These are phyloP conservation scores for Wallemia hederae DNA, from an alignment of 1,284 basidiomycete species.

Conservation along the genomic window DNA sequence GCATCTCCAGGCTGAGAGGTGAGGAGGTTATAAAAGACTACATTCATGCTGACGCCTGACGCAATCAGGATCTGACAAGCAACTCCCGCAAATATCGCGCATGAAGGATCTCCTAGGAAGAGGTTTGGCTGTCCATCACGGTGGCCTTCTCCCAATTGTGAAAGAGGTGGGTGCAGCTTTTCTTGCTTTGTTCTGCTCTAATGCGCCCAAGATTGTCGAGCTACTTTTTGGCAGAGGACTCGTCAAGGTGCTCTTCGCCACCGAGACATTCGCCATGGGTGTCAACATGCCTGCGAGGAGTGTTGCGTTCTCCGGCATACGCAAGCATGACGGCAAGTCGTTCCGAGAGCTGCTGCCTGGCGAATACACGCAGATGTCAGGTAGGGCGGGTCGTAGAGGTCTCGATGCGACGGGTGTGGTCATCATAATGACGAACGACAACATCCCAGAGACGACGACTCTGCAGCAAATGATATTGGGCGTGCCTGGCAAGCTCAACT, in stretches of 20 bases:
- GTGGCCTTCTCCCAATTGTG: conserved; percentile 80
- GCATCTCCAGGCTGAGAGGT: conserved; percentile 36
- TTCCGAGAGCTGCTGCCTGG: conserved; percentile 43
- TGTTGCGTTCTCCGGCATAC: conserved; percentile 80
- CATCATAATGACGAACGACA: conserved; percentile 58
- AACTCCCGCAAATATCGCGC: conserved; percentile 72
- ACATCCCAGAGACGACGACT: conserved; percentile 50
- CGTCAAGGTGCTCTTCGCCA: conserved; percentile 91
- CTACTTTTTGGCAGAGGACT: conserved; percentile 83
- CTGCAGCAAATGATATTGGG: conserved; percentile 81
- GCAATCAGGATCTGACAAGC: conserved; percentile 66
- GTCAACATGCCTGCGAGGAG: conserved; percentile 98
- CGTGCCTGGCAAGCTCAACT: conserved; percentile 63
- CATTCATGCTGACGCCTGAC: conserved; percentile 36
- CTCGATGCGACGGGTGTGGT: conserved; percentile 88
- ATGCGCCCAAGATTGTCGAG: conserved; percentile 45
- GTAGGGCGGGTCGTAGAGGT: conserved; percentile 82
- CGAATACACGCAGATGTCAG: conserved; percentile 98
- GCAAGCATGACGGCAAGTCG: conserved; percentile 79
- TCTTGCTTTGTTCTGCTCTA: neutral
- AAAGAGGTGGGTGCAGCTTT: conserved; percentile 41
- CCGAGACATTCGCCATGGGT: conserved; percentile 98
- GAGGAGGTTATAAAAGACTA: neutral
- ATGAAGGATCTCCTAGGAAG: conserved; percentile 74
- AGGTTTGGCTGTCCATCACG: conserved; percentile 93